Conservation (phyloP, 768 basidiomycete species). For the Daedaleopsis sinensis region DNA sequence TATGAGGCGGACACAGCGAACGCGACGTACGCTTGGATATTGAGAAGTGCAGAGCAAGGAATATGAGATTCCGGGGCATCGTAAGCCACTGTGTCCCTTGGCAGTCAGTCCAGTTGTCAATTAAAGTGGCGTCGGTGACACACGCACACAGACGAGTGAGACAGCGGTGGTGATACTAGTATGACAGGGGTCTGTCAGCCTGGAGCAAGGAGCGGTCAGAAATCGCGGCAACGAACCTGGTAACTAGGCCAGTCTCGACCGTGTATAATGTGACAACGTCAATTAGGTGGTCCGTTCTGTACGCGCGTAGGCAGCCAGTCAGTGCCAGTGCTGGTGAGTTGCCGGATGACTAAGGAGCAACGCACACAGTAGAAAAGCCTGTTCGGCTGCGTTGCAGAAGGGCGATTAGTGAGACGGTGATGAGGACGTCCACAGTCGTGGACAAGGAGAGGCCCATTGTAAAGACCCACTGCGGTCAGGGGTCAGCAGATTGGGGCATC, state of each 20-base stretch:
- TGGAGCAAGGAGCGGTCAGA: neutral
- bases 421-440: conserved; percentile 28
- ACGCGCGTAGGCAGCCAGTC: neutral
- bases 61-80: conserved; percentile 31
- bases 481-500: neutral
- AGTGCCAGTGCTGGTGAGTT: neutral
- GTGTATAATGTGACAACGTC: conserved; percentile 31
- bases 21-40: conserved; percentile 30
- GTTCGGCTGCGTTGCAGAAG: conserved; percentile 28
- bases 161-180: conserved; percentile 27
- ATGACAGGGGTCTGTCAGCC: neutral
- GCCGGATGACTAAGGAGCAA: neutral
- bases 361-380: conserved; percentile 23
- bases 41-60: conserved; percentile 32
- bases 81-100: conserved; percentile 27
- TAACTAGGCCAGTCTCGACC: conserved; percentile 31
- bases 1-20: neutral
- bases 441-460: conserved; percentile 30
- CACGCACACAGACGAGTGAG: conserved; percentile 30
- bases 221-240: conserved; percentile 20
- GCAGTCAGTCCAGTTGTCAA: neutral
- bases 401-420: conserved; percentile 25
- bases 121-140: neutral
- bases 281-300: conserved; percentile 31
- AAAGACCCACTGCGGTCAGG: conserved; percentile 29